Percentiles rank a stretch among this genome's conserved stretches.
These are phyloP conservation scores for Alternaria sp. DNA, from an alignment of 2,329 filamentous ascomycete species.

Conservation along the genomic window DNA sequence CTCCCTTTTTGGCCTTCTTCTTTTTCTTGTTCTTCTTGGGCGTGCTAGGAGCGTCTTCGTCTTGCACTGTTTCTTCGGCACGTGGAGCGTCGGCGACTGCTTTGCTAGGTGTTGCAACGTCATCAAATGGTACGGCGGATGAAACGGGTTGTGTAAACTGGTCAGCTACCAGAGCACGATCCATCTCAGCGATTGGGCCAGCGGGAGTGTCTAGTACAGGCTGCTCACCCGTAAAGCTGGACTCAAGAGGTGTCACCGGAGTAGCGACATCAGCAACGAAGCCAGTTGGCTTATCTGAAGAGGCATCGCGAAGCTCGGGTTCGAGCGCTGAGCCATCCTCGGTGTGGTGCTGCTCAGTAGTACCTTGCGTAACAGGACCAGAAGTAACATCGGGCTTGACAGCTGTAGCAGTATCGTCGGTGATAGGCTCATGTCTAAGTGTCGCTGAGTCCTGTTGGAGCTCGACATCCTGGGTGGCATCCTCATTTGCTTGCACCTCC, in stretches of 20 bases:
- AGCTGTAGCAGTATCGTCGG: neutral
- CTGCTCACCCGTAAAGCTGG: neutral
- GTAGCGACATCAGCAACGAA: neutral
- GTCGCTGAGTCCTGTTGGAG: neutral
- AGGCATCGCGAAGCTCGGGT: neutral
- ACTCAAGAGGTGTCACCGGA: neutral
- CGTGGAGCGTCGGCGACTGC: constrained; percentile 7
- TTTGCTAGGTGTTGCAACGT: neutral
- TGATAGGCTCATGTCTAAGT: neutral
- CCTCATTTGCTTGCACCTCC: constrained; percentile 34
- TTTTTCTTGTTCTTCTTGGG: constrained; percentile 44
- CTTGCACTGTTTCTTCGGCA: neutral
- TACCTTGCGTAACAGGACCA: neutral
- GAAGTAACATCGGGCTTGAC: neutral
- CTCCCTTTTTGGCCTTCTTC: constrained; percentile 40
- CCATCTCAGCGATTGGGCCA: neutral
- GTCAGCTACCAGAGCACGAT: neutral
- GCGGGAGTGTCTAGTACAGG: neutral
- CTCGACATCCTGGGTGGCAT: constrained; percentile 10
- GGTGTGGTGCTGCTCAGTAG: neutral
- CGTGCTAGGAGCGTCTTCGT: constrained; percentile 1
- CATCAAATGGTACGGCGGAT: neutral
- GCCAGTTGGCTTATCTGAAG: neutral
- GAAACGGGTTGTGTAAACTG: neutral
- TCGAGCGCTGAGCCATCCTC: neutral